Evolutionary conservation across 164 flowering plant genomes (phyloP), one percentile per base, ranked within the genome.

Genomic region (Dillenia suffruticosa): DNA sequence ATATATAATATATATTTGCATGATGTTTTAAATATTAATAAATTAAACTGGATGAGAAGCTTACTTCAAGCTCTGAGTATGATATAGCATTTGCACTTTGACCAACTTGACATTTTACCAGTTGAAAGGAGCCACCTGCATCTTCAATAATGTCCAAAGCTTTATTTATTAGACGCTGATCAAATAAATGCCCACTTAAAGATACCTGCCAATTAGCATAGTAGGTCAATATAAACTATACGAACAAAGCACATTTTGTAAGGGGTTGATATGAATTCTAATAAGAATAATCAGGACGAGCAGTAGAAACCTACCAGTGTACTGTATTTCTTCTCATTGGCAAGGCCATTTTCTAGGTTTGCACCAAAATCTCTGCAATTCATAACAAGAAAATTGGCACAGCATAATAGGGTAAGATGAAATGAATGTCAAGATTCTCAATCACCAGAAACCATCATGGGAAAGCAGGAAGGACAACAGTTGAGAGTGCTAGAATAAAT

Each of bases 141-240:
- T 90, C 90, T 86, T 95, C 99, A 44, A 95, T 92, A 63, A 86
- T 88, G 75, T 95, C 96, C 69, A 95, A 68, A 16, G 97, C 98
- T 73, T 90, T 96, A 70, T 95, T 95, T 74, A 95, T 95, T 45
- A 92, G 78, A 72, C 89, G 88, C 49, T 87, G 71, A 77, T 95
- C 99, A 72, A 95, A 95, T 68, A 95, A 79, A 80, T 95, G 99
- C 57, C 99, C 99, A 79, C 88, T 92, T 51, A 95, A 67, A 71
- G 99, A 95, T 16, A 95, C 92, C 99, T 94, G 87, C 52, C 70
- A 79, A 56, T 58, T 63, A 62, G 15, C 16, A 62, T 49, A 62
- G 51, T 9, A 14, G 22, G 51, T 40, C 26, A 59, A 51, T 19
- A 54, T 62, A 16, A 50, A 2, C 17, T 26, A 16, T 50, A 14